Evolutionary conservation across 805 yeast species (phyloP), one percentile per base, ranked within the genome.

Genomic region (Pichia californica): DNA sequence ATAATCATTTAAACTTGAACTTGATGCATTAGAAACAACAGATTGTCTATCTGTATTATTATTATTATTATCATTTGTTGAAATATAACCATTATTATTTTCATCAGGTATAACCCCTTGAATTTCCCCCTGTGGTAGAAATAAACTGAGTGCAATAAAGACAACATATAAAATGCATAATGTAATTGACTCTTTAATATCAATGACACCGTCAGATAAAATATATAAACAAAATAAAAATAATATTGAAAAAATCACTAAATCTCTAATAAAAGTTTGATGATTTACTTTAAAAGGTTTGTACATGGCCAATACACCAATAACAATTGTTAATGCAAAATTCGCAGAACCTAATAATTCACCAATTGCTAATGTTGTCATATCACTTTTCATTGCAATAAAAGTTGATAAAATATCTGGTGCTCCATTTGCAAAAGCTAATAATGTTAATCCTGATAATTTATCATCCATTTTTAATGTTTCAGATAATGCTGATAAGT

Each of bases 351-450:
- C 81, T 35, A 74, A 52, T 23, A 76, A 54, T 54, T 76, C 81
- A 2, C 79, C 73, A 3, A 76, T 59, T 0, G 81, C 81, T 54
- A 76, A 61, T 1, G 65, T 44, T 0, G 83, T 77, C 1, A 47
- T 30, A n/a, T 77, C 81, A 1, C 78, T 64, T 11, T 73, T 70
- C 77, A 93, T 75, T 4, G 97, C 95, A 38, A 82, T 80, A 58
- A 79, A 86, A 0, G 96, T 88, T 37, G 91, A 76, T 30, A 88
- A 74, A 3, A 91, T 78, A 60, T 91, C 99, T 0, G 97, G 96
- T 0, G 94, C 73, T 3, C 96, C 95, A 62, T 91, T 91, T 0
- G 97, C 98, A 47, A 91, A 71, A 0, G 98, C 95, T 41, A 93
- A 66, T 19, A 91, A 65, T 0, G 97, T 89, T 51, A 91, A 72